Evolutionary conservation across 371 early-diverging fungal species (phyloP).

Genomic region (Syncephalis fuscata): DNA sequence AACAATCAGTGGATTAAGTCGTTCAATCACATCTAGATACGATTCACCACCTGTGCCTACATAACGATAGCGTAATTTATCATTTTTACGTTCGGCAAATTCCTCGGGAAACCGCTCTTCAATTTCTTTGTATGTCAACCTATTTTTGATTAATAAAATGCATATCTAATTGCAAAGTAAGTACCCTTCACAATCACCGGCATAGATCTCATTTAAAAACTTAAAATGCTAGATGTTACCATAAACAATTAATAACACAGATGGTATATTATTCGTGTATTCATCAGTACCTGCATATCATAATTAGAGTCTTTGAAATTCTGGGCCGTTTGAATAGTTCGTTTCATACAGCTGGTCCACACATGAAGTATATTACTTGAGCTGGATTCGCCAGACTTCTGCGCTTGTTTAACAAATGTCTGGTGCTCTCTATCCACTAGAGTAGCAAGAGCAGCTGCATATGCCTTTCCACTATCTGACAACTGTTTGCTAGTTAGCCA

Average conservation of each 20-base stretch:
- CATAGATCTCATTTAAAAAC: slow-evolving; percentile 68
- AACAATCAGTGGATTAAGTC: slow-evolving; percentile 62
- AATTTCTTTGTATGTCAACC: slow-evolving; percentile 48
- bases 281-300: slow-evolving; percentile 27
- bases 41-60: slow-evolving; percentile 77
- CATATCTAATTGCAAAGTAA: slow-evolving; percentile 1
- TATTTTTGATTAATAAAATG: slow-evolving; percentile 17
- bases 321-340: slow-evolving; percentile 53
- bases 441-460: slow-evolving; percentile 38
- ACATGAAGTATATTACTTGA: slow-evolving; percentile 21
- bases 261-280: background rate
- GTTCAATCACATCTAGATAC: slow-evolving; percentile 69
- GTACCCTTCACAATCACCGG: slow-evolving; percentile 41
- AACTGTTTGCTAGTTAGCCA: slow-evolving; percentile 11
- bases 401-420: slow-evolving; percentile 6
- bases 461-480: slow-evolving; percentile 37
- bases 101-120: slow-evolving; percentile 43
- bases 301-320: slow-evolving; percentile 50
- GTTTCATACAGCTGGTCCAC: slow-evolving; percentile 60
- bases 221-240: slow-evolving; percentile 38
- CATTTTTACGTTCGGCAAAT: slow-evolving; percentile 34
- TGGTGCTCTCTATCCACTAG: slow-evolving; percentile 33
- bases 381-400: slow-evolving; percentile 2
- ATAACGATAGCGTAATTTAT: slow-evolving; percentile 68
- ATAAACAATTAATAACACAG: background rate